These are phyloP conservation scores for Peronospora belbahrii DNA, from an alignment of 352 stramenopile species.

Conservation along the genomic window DNA sequence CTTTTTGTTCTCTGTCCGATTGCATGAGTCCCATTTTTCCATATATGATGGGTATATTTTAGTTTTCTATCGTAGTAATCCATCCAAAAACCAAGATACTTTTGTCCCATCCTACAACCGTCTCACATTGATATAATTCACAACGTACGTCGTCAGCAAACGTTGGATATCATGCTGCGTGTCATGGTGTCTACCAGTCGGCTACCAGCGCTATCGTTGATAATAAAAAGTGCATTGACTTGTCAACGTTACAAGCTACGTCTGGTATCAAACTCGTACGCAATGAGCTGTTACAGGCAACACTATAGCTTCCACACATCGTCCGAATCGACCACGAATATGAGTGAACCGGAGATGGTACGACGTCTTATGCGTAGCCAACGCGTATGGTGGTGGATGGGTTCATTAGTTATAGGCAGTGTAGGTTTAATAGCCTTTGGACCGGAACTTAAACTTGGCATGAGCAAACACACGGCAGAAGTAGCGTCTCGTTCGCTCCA, in stretches of 20 bases:
- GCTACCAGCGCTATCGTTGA: background rate
- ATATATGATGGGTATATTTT: no score
- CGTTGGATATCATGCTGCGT: constrained; percentile 10
- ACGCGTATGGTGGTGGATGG: constrained; percentile 51
- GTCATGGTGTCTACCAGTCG: constrained; percentile 5
- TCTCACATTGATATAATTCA: no score
- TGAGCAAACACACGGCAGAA: constrained; percentile 81
- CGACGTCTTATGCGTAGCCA: constrained; percentile 40
- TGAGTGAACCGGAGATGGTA: constrained; percentile 45
- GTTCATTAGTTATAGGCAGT: constrained; percentile 26
- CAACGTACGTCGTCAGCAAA: no score
- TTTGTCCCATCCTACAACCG: no score
- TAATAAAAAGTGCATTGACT: constrained; percentile 1
- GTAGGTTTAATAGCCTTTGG: constrained; percentile 64
- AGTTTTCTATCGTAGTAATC: no score
- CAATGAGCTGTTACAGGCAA: background rate
- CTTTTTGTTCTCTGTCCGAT: constrained; percentile 11
- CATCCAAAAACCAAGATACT: no score
- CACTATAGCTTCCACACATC: constrained; percentile 13
- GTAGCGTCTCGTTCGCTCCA: constrained; percentile 74
- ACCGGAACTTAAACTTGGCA: constrained; percentile 65
- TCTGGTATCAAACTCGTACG: background rate
- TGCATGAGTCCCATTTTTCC: constrained; percentile 2
- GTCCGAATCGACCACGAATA: background rate
- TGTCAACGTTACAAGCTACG: constrained; percentile 2